Percentiles rank a stretch among this genome's conserved stretches.
Conservation (phyloP, 208 protist species). For the Trypanosoma scelopori region DNA sequence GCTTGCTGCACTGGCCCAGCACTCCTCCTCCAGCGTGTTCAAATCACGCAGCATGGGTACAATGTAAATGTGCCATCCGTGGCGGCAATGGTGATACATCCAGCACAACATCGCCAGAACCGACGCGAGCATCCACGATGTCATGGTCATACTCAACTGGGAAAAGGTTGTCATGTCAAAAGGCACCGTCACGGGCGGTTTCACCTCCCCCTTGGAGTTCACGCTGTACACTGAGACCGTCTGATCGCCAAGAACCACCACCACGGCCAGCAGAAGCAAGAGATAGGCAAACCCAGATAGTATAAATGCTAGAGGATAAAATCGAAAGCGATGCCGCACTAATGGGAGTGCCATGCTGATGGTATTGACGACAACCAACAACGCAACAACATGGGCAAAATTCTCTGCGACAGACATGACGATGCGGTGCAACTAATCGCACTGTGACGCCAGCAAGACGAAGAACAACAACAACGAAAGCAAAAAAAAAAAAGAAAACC, state of each 20-base stretch:
- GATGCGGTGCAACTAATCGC: not conserved
- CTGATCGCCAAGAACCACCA: constrained; percentile 15
- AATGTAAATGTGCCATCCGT: constrained; percentile 38
- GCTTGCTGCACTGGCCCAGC: constrained; percentile 50
- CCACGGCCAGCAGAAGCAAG: constrained; percentile 20
- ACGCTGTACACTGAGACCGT: constrained; percentile 9
- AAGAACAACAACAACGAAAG: constrained; percentile 1
- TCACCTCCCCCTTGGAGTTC: not conserved
- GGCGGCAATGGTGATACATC: constrained; percentile 36
- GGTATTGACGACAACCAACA: constrained; percentile 31
- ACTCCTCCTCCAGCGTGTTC: constrained; percentile 24
- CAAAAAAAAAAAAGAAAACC: not conserved
- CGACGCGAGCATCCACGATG: constrained; percentile 24
- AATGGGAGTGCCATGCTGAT: constrained; percentile 24
- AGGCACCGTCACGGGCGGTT: not conserved
- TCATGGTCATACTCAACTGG: constrained; percentile 34
- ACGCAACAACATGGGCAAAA: constrained; percentile 20
- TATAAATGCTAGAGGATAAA: constrained; percentile 33
- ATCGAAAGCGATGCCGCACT: constrained; percentile 29
- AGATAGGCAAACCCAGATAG: constrained; percentile 24
- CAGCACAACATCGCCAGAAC: constrained; percentile 47
- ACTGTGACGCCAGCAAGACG: not conserved
- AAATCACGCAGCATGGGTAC: constrained; percentile 36
- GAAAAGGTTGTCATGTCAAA: constrained; percentile 21
- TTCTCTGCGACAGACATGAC: constrained; percentile 22